phyloP scores from a whole-genome alignment of 345 rosid species.

The Combretum micranthum region DNA sequence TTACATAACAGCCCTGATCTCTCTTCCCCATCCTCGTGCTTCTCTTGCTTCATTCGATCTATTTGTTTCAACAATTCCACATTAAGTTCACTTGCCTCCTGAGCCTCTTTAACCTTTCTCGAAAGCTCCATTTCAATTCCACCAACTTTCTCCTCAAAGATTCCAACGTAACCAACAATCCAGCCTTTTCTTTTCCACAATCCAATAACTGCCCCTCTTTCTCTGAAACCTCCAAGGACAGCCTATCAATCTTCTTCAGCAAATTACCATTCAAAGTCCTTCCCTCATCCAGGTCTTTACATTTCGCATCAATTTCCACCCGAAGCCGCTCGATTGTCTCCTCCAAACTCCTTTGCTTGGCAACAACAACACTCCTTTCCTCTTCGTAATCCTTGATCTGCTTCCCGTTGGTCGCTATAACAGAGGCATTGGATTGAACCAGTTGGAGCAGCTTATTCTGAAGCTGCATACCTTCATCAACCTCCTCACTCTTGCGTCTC shows the following conservation, averaged over 20 bases:
- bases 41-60: slow-evolving; percentile 26
- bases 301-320: slow-evolving; percentile 31
- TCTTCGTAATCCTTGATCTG: slow-evolving; percentile 33
- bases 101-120: slow-evolving; percentile 31
- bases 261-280: slow-evolving; percentile 27
- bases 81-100: slow-evolving; percentile 25
- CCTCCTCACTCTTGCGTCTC: slow-evolving; percentile 31
- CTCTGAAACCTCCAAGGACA: slow-evolving; percentile 15
- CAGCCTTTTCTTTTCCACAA: slow-evolving; percentile 33
- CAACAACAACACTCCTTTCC: slow-evolving; percentile 25
- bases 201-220: slow-evolving; percentile 23
- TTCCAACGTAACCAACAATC: slow-evolving; percentile 22
- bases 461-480: slow-evolving; percentile 40
- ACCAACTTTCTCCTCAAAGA: slow-evolving; percentile 34
- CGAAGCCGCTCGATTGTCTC: slow-evolving; percentile 28
- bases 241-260: slow-evolving; percentile 25
- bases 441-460: slow-evolving; percentile 28
- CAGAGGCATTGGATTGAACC: slow-evolving; percentile 32
- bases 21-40: slow-evolving; percentile 33
- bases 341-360: slow-evolving; percentile 33
- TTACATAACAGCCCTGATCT: slow-evolving; percentile 20
- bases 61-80: slow-evolving; percentile 32
- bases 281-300: slow-evolving; percentile 21
- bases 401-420: slow-evolving; percentile 12
- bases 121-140: slow-evolving; percentile 33